phyloP scores from a whole-genome alignment of 257 asterid species.

The Salvia hispanica region DNA sequence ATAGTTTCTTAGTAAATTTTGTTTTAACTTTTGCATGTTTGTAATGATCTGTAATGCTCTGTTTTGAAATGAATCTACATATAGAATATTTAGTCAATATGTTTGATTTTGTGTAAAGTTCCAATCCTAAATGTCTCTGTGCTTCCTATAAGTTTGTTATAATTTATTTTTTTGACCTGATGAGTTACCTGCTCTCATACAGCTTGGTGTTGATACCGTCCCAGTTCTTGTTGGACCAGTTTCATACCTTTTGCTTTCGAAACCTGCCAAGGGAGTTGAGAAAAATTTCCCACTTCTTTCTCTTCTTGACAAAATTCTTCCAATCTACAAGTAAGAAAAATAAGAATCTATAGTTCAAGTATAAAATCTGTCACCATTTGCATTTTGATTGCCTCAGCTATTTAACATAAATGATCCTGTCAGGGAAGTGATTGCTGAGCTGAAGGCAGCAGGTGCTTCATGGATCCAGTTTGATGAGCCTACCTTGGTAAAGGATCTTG shows the following conservation, averaged over 20 bases:
- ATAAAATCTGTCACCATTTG: constrained; percentile 5
- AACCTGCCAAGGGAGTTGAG: constrained; percentile 97
- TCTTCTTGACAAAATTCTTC: constrained; percentile 87
- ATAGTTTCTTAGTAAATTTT: neutral
- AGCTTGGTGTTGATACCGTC: constrained; percentile 90
- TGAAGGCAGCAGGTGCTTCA: constrained; percentile 96
- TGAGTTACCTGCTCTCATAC: constrained; percentile 34
- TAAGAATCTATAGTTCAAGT: neutral
- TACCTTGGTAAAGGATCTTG: constrained; percentile 84
- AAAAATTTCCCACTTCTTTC: constrained; percentile 77
- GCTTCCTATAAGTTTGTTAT: neutral
- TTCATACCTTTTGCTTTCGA: constrained; percentile 39
- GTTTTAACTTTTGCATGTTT: neutral
- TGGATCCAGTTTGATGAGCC: constrained; percentile 98
- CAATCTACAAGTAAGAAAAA: constrained; percentile 75
- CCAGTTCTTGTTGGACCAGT: constrained; percentile 96
- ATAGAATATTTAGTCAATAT: neutral
- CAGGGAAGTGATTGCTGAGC: constrained; percentile 92
- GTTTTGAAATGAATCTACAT: neutral
- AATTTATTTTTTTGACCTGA: constrained; percentile 22
- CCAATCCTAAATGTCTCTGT: neutral
- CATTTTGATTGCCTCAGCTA: neutral
- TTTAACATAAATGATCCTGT: constrained; percentile 13
- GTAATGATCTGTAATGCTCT: neutral
- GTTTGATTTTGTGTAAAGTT: neutral